Conservation (phyloP, 371 early-diverging fungal species). For the Thermomucor indicae-seudaticae region DNA sequence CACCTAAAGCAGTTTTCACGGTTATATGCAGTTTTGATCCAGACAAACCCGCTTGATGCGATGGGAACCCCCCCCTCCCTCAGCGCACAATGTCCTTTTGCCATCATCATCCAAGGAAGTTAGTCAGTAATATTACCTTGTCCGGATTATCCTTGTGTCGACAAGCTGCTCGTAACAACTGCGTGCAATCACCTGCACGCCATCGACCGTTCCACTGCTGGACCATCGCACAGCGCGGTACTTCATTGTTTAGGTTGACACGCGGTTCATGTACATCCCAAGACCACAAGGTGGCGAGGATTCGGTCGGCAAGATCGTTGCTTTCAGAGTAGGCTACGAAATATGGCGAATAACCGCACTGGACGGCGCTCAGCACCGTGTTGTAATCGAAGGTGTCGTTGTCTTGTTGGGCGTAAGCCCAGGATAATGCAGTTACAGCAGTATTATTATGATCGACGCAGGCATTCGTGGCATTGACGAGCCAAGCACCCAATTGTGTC, state of each 20-base stretch:
- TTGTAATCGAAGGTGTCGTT: slow-evolving; percentile 8
- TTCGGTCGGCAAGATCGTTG: slow-evolving; percentile 26
- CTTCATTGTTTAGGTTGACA: neutral
- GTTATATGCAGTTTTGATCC: no score
- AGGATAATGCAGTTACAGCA: slow-evolving; percentile 9
- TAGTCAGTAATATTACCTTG: no score
- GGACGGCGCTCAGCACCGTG: slow-evolving; percentile 12
- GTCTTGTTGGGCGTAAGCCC: slow-evolving; percentile 19
- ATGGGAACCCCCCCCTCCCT: no score
- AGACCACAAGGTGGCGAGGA: slow-evolving; percentile 36
- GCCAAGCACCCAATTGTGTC: neutral
- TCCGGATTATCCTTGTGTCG: slow-evolving; percentile 12
- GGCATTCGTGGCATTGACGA: slow-evolving; percentile 5
- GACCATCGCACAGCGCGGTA: slow-evolving; percentile 21
- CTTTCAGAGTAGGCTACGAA: slow-evolving; percentile 20
- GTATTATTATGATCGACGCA: slow-evolving; percentile 2
- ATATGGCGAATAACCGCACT: slow-evolving; percentile 34
- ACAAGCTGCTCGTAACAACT: slow-evolving; percentile 26
- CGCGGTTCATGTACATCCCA: slow-evolving; percentile 38
- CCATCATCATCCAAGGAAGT: no score
- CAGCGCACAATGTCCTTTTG: no score
- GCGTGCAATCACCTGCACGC: slow-evolving; percentile 24
- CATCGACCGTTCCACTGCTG: slow-evolving; percentile 29
- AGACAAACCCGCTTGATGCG: no score
- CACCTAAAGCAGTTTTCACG: no score